These are phyloP conservation scores for Corchorus capsularis DNA, from an alignment of 345 rosid species.

Conservation along the genomic window DNA sequence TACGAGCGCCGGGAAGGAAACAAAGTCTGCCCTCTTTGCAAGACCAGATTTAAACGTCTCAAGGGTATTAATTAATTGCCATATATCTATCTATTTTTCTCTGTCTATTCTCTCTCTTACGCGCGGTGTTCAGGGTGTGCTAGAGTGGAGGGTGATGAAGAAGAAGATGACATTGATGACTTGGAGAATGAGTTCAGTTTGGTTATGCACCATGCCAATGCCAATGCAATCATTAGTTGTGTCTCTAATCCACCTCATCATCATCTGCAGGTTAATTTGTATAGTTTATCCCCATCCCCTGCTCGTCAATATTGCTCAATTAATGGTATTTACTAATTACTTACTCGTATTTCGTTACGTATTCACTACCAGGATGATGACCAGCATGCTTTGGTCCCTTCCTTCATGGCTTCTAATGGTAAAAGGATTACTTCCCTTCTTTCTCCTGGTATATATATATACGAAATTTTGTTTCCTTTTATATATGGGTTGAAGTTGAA, in stretches of 20 bases:
- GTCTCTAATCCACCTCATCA: conserved; percentile 32
- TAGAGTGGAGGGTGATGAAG: conserved; percentile 85
- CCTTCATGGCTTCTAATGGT: conserved; percentile 34
- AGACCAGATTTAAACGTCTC: conserved; percentile 61
- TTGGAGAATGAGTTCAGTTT: conserved; percentile 67
- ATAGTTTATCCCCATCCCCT: conserved; percentile 25
- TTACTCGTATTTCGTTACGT: too few relatives aligned
- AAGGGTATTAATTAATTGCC: conserved; percentile 32
- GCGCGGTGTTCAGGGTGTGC: conserved; percentile 48
- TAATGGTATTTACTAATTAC: conserved; percentile 30
- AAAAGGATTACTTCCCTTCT: conserved; percentile 40
- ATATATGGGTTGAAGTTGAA: neutral
- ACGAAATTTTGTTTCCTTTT: neutral
- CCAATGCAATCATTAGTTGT: conserved; percentile 19
- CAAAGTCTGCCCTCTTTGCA: conserved; percentile 62
- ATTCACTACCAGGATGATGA: conserved; percentile 31
- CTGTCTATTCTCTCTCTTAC: neutral
- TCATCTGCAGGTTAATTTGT: too few relatives aligned
- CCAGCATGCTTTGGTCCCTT: conserved; percentile 53
- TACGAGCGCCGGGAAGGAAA: conserved; percentile 60
- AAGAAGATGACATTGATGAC: conserved; percentile 81
- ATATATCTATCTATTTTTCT: neutral
- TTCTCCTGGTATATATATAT: conserved; percentile 30
- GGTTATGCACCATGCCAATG: conserved; percentile 24
- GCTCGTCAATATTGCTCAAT: conserved; percentile 39